Evolutionary conservation across 176 grass and related monocot species (phyloP), one percentile per base, ranked within the genome.

Genomic region (Pontederia paniculata): DNA sequence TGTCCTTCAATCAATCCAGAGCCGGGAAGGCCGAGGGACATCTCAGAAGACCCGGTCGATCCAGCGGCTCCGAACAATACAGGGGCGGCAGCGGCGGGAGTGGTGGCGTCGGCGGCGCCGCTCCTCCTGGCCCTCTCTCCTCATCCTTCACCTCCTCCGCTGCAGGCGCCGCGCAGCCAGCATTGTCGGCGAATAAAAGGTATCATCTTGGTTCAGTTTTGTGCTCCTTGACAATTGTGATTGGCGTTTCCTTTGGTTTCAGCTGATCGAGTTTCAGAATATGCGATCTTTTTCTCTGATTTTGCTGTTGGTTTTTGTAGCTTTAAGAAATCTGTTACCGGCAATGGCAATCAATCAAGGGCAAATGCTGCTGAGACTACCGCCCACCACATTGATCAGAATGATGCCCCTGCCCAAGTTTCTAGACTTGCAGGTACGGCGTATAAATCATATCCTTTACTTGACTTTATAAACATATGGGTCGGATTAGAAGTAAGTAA

Each of bases 311-410:
- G 74, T 78, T 50, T 64, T 17, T 89, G 72, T 79, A 96, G 91
- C 68, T 83, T 87, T 60, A 87, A 79, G 23, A 96, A 84, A 76
- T 45, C 68, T 0, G 64, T 63, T 78, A 84, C 81, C 81, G 86
- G 72, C 58, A 79, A 78, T 10, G 74, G 82, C 3, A 76, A 12
- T 5, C 85, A 84, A 46, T 76, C 81, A 55, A 89, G 79, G 71
- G 66, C 77, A 76, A 96, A 75, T 73, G 73, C 72, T 37, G 8
- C 76, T 63, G 16, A 58, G 8, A 46, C 17, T 56, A 65, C 76
- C 0, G 42, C 17, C 2, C 67, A 57, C 43, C 42, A 44, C 10
- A 19, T 3, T 48, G 37, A 76, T 46, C 82, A 88, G 74, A 89
- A 78, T 42, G 76, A 55, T 5, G 58, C 74, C 1, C 80, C 80